These are phyloP conservation scores for Ilyonectria robusta DNA, from an alignment of 2,329 filamentous ascomycete genomes.

Conservation along the genomic window DNA sequence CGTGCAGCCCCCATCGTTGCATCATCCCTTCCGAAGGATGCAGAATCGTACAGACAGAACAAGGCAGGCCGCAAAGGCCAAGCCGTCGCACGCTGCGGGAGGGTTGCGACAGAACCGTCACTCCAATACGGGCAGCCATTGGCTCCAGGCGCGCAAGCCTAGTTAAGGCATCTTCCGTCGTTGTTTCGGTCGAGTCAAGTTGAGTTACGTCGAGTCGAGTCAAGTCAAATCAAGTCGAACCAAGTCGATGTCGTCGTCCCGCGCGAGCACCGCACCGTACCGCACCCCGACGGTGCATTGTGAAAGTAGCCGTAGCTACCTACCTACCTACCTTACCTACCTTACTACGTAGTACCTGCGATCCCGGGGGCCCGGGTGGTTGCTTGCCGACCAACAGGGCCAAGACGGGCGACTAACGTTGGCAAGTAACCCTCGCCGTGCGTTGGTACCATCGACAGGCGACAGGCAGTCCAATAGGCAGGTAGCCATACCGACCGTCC, in stretches of 20 bases:
- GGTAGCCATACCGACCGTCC: constrained; percentile 11
- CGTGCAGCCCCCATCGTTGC: constrained; percentile 23
- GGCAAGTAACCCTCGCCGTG: constrained; percentile 16
- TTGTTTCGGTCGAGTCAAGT: constrained; percentile 5
- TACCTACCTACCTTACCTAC: background rate
- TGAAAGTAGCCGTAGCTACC: constrained; percentile 15
- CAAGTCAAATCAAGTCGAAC: constrained; percentile 3
- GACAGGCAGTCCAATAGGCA: constrained; percentile 12
- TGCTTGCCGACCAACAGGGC: constrained; percentile 23
- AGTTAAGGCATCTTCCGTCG: constrained; percentile 1
- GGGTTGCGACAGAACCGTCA: constrained; percentile 5
- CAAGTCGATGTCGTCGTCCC: background rate
- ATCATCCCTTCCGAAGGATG: constrained; percentile 20
- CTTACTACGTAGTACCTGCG: background rate
- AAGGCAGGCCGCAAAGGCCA: background rate
- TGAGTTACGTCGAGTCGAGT: constrained; percentile 4
- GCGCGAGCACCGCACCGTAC: constrained; percentile 13
- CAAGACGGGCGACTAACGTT: constrained; percentile 18
- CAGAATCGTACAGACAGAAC: background rate
- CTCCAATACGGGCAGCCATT: constrained; percentile 3
- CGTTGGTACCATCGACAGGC: constrained; percentile 11
- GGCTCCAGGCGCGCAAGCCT: background rate
- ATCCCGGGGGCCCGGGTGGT: constrained; percentile 26
- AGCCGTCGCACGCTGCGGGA: background rate
- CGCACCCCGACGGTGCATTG: constrained; percentile 17